Evolutionary conservation across 352 stramenopile genomes (phyloP), one percentile per base, ranked within the genome.

Genomic region (Pythium plurisporium): DNA sequence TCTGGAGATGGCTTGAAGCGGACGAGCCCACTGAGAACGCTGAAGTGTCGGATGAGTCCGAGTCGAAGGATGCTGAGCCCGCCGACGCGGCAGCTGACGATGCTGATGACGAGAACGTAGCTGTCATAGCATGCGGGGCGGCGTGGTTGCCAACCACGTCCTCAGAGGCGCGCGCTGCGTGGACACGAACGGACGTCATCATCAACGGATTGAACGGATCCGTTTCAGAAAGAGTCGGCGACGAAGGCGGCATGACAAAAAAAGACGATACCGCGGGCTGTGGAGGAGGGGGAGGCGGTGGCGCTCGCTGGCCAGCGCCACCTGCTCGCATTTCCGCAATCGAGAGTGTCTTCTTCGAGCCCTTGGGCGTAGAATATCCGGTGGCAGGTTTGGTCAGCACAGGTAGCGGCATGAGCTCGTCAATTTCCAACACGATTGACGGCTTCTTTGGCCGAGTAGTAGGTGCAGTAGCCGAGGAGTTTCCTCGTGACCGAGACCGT

Each of bases 271-370:
- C 8, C 9, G 26, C 6, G 2, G 31, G 15, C 19, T 5, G 47
- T 22, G 47, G 30, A 4, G 41, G 36, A 29, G 46, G 47, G 14
- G 56, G 56, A 5, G 56, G 44, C 4, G 56, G 47, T 12, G 49
- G 58, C 5, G 27, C 50, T 42, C 34, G 56, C 5, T 46, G 37
- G 26, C 31, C 10, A 15, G 38, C 26, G 17, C 36, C 27, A 30
- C 40, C 42, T 8, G 23, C 33, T 15, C 48, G 40, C 34, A 64
- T 58, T 3, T 55, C n/a, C 3, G 52, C 25, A 20, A 67, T 44
- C 0, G 45, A 62, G 2, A 67, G 41, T n/a, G 60, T 67, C 47
- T 67, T 67, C 9, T 60, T 59, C 36, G 58, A 55, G 12, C 11
- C 34, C 23, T 46, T 62, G 20, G 45, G 37, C 1, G 47, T 57